Conservation (phyloP, 768 basidiomycete species). For the Sistotremastrum suecicum region DNA sequence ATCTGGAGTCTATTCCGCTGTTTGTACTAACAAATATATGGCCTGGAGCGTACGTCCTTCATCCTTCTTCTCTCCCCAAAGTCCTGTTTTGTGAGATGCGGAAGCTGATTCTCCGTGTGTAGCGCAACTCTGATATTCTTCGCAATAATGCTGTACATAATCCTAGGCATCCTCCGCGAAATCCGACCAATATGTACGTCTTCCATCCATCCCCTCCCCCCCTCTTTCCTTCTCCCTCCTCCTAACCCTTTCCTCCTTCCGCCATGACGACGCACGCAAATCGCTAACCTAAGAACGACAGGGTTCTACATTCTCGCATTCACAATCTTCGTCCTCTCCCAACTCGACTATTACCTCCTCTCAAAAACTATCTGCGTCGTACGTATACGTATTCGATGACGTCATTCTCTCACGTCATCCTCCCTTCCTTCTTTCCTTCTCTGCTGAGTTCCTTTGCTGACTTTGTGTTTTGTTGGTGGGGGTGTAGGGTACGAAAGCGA, state of each 20-base stretch:
- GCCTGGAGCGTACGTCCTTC: conserved; percentile 45
- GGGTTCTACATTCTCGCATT: conserved; percentile 62
- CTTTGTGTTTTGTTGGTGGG: conserved; percentile 12
- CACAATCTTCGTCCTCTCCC: conserved; percentile 64
- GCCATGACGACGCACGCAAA: too few relatives aligned
- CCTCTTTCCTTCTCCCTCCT: not conserved
- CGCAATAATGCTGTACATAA: conserved; percentile 66
- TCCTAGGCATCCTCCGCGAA: conserved; percentile 64
- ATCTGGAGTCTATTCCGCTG: conserved; percentile 53
- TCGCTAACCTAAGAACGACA: conserved; percentile 5
- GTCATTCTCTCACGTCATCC: not conserved
- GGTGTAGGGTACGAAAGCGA: conserved; percentile 42
- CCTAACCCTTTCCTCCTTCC: not conserved
- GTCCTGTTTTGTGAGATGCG: conserved; percentile 1
- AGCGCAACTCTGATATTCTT: conserved; percentile 62
- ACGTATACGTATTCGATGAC: too few relatives aligned
- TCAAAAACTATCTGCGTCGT: conserved; percentile 61
- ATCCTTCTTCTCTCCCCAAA: not conserved
- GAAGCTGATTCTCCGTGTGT: not conserved
- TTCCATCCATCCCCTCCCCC: not conserved
- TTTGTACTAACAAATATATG: conserved; percentile 74
- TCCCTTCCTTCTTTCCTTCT: conserved; percentile 1
- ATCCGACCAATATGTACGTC: conserved; percentile 50
- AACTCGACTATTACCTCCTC: conserved; percentile 75
- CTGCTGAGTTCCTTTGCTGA: not conserved